A percentile compares a stretch with the other conserved stretches of the same genome.
phyloP scores from a whole-genome alignment of 2,329 filamentous ascomycete genomes.

The Fusarium secorum region DNA sequence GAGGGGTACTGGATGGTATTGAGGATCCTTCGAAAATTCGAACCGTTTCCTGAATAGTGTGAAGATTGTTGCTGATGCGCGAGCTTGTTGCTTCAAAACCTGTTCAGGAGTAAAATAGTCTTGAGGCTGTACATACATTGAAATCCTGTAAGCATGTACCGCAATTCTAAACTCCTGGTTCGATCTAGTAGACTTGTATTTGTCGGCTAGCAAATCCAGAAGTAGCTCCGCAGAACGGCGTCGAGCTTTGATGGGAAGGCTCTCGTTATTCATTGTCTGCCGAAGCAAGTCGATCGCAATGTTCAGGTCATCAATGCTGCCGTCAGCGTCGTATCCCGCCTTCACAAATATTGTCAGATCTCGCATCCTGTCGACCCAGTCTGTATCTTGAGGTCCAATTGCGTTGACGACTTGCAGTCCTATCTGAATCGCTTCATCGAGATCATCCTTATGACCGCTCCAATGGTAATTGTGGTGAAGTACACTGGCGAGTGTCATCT shows the following conservation, averaged over 20 bases:
- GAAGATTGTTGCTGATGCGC: not conserved
- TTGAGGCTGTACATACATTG: too few species aligned
- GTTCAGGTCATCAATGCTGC: accelerated
- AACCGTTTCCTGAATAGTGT: not conserved
- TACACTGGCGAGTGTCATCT: not conserved
- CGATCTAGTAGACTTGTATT: not conserved
- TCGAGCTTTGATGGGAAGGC: not conserved
- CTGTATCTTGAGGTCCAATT: not conserved
- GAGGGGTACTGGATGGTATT: too few species aligned
- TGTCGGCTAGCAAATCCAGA: accelerated
- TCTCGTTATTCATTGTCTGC: not conserved
- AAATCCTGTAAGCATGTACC: too few species aligned
- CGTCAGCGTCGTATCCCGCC: accelerated
- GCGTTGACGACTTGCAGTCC: not conserved
- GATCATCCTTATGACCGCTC: not conserved
- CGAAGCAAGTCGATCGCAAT: not conserved
- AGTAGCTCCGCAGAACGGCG: accelerated
- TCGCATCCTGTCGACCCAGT: not conserved
- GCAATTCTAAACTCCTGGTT: not conserved
- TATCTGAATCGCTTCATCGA: not conserved
- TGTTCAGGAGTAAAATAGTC: too few species aligned
- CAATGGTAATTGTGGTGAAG: not conserved
- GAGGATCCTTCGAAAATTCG: not conserved
- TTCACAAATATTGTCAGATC: not conserved
- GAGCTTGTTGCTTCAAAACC: not conserved